These are phyloP conservation scores for Cercospora canescens DNA, from an alignment of 2,329 filamentous ascomycete genomes.

Conservation along the genomic window DNA sequence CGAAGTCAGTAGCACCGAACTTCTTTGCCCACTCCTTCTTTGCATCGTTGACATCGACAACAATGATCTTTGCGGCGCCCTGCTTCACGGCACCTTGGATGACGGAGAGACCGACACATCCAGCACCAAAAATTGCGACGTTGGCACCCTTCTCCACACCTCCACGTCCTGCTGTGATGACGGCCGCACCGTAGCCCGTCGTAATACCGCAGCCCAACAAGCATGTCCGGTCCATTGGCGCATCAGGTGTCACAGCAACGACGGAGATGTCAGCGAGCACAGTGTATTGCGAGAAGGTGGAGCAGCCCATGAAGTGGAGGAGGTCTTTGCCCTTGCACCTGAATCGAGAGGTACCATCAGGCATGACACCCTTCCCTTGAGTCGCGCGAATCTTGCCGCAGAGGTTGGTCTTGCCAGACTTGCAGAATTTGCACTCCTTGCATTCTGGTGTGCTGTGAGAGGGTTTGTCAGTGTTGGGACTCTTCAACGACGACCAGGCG, in stretches of 20 bases:
- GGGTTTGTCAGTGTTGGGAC: not conserved
- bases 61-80: conserved; percentile 76
- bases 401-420: conserved; percentile 98
- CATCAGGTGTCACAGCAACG: conserved; percentile 85
- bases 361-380: conserved; percentile 95
- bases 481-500: not conserved
- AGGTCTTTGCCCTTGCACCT: conserved; percentile 92
- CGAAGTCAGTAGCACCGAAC: conserved; percentile 95
- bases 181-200: conserved; percentile 93
- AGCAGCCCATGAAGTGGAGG: conserved; percentile 98
- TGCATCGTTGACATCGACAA: conserved; percentile 76
- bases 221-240: conserved; percentile 94
- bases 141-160: conserved; percentile 82
- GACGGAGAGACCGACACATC: conserved; percentile 92
- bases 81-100: conserved; percentile 90
- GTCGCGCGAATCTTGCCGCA: conserved; percentile 98
- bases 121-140: conserved; percentile 90
- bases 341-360: conserved; percentile 93
- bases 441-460: conserved; percentile 86
- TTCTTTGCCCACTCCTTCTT: conserved; percentile 93
- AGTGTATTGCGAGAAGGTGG: conserved; percentile 98
- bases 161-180: conserved; percentile 74
- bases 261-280: conserved; percentile 98
- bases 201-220: conserved; percentile 97
- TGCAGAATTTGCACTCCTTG: conserved; percentile 99